Conservation (phyloP, 768 basidiomycete genomes). For the Thelephora aurantiotincta region DNA sequence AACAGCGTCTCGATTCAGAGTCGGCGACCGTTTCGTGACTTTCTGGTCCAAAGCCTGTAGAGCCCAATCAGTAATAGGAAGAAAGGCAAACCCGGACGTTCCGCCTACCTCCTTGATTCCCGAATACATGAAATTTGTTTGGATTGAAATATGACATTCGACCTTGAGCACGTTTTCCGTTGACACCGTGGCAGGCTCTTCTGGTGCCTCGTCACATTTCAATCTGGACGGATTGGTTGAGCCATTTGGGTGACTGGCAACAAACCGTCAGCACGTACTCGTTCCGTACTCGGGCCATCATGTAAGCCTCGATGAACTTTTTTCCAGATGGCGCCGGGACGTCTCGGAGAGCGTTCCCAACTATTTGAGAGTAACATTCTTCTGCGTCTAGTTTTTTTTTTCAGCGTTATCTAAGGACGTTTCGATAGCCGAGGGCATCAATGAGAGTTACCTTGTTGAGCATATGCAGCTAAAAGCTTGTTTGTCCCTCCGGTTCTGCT, state of each 20-base stretch:
- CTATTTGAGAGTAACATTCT: constrained; percentile 73
- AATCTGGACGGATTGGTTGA: constrained; percentile 29
- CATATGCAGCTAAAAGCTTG: constrained; percentile 35
- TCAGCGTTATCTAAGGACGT: not conserved
- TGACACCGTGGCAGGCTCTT: constrained; percentile 52
- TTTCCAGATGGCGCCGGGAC: constrained; percentile 33
- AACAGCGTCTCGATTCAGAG: constrained; percentile 63
- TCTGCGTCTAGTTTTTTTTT: constrained; percentile 60
- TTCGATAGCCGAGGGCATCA: not conserved
- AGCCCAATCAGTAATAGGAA: not conserved
- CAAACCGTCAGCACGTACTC: constrained; percentile 28
- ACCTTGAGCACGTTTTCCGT: constrained; percentile 75
- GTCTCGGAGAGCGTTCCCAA: constrained; percentile 50
- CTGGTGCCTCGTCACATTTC: constrained; percentile 68
- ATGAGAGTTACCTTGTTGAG: constrained; percentile 53
- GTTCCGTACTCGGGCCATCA: constrained; percentile 67
- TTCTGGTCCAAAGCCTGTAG: constrained; percentile 72
- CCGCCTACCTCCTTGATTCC: constrained; percentile 67
- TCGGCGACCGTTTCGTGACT: constrained; percentile 72
- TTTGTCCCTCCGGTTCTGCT: constrained; percentile 24
- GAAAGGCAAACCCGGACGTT: constrained; percentile 3
- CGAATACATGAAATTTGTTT: constrained; percentile 78
- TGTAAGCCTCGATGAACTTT: constrained; percentile 67
- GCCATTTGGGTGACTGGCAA: not conserved
- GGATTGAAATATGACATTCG: constrained; percentile 79